phyloP scores from a whole-genome alignment of 345 rosid species.

The Syzygium aqueum region DNA sequence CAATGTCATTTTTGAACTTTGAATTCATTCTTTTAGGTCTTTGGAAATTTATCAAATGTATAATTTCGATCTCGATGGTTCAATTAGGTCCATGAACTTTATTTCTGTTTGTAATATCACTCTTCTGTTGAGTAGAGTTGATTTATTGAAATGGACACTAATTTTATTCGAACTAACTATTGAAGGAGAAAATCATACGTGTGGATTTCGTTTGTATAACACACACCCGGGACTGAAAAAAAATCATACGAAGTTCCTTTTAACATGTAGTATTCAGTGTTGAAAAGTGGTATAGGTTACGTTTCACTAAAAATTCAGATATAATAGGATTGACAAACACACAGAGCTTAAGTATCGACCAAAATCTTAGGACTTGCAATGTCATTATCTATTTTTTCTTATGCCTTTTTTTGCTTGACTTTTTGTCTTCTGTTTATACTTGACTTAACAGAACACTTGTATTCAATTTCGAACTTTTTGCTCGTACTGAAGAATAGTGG shows the following conservation, averaged over 20 bases:
- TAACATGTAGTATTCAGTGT: neutral
- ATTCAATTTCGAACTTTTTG: neutral
- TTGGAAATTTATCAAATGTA: neutral
- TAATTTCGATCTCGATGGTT: neutral
- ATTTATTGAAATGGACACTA: neutral
- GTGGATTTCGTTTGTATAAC: neutral
- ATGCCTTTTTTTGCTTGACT: neutral
- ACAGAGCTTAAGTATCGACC: neutral
- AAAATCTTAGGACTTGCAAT: neutral
- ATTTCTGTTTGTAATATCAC: neutral
- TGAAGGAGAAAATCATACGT: neutral
- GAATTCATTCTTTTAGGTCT: neutral
- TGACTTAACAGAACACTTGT: neutral
- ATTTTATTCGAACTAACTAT: neutral
- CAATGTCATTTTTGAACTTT: neutral
- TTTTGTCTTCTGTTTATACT: neutral
- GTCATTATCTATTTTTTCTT: neutral
- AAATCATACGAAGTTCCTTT: neutral
- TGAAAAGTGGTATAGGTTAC: neutral
- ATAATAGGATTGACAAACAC: too few relatives aligned
- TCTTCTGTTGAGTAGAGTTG: neutral
- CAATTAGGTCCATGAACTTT: neutral
- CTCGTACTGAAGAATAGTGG: neutral
- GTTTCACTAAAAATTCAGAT: too few relatives aligned
- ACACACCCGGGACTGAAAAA: neutral